Evolutionary conservation across 208 protist genomes (phyloP).

Genomic region (Wallacemonas collosoma): DNA sequence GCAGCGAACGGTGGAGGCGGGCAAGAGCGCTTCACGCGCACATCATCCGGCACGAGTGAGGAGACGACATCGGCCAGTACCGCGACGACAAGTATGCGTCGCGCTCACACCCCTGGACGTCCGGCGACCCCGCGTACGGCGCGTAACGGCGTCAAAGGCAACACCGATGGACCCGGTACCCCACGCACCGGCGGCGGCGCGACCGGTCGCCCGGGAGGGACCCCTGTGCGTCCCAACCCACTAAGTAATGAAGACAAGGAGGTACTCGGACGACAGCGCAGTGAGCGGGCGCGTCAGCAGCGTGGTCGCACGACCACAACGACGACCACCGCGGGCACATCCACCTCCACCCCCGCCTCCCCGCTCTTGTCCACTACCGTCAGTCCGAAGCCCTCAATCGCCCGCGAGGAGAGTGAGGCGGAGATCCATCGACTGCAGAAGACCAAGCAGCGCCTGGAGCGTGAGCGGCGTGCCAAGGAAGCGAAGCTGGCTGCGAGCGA

Average conservation of each 20-base stretch:
- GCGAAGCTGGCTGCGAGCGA: neutral
- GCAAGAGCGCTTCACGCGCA: neutral
- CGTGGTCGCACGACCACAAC: neutral
- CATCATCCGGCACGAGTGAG: slow-evolving; percentile 8
- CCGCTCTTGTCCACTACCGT: neutral
- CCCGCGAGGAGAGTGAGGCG: slow-evolving; percentile 3
- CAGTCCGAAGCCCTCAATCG: slow-evolving; percentile 6
- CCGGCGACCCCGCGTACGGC: slow-evolving; percentile 2
- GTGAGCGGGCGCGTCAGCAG: slow-evolving; percentile 14
- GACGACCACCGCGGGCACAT: neutral
- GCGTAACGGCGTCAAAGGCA: neutral
- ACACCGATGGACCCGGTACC: neutral
- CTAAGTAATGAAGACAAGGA: slow-evolving; percentile 36
- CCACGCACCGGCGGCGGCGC: neutral
- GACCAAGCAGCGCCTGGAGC: slow-evolving; percentile 10
- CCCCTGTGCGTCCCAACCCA: slow-evolving; percentile 15
- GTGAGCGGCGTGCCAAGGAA: slow-evolving; percentile 9
- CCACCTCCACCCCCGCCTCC: neutral
- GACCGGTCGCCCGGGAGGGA: neutral
- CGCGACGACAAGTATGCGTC: neutral
- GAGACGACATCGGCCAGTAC: neutral
- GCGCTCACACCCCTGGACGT: slow-evolving; percentile 10
- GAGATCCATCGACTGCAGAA: neutral
- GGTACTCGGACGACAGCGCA: slow-evolving; percentile 27
- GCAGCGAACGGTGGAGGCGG: neutral